These are phyloP conservation scores for Cyberlindnera mrakii DNA, from an alignment of 805 yeast genomes.

Conservation along the genomic window DNA sequence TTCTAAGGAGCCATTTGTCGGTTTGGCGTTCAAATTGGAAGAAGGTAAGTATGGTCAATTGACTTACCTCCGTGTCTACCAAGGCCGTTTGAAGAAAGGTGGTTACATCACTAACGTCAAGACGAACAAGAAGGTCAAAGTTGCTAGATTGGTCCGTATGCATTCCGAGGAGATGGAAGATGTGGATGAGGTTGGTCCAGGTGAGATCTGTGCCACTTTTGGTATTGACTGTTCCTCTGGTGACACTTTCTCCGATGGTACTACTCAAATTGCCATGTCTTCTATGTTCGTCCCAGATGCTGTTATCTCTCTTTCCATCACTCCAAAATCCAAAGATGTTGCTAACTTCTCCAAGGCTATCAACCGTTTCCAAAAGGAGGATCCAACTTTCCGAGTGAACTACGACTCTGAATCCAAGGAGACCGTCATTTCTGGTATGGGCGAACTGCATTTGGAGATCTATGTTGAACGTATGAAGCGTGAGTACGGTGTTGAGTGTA, in stretches of 20 bases:
- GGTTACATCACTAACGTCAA: slow-evolving; percentile 81
- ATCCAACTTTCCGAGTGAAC: slow-evolving; percentile 93
- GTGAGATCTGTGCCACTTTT: slow-evolving; percentile 98
- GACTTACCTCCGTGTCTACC: slow-evolving; percentile 94
- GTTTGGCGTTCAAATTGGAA: slow-evolving; percentile 97
- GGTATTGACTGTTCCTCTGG: slow-evolving; percentile 99
- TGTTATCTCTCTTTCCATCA: slow-evolving; percentile 86
- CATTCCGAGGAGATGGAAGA: slow-evolving; percentile 99
- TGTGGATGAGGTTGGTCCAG: slow-evolving; percentile 90
- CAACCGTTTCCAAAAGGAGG: slow-evolving; percentile 97
- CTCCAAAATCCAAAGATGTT: slow-evolving; percentile 82
- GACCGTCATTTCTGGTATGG: slow-evolving; percentile 95
- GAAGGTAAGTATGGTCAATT: slow-evolving; percentile 98
- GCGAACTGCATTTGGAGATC: slow-evolving; percentile 94
- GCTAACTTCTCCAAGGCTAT: slow-evolving; percentile 93
- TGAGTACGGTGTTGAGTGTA: slow-evolving; percentile 93
- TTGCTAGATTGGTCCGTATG: slow-evolving; percentile 94
- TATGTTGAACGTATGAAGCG: slow-evolving; percentile 98
- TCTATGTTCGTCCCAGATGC: slow-evolving; percentile 99
- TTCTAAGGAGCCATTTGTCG: slow-evolving; percentile 75
- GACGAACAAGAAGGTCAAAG: slow-evolving; percentile 89
- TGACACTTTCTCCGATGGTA: slow-evolving; percentile 90
- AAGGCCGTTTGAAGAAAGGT: slow-evolving; percentile 91
- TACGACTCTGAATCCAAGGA: slow-evolving; percentile 90
- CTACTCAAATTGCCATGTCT: slow-evolving; percentile 79